These are phyloP conservation scores for Aspergillus sp. DNA, from an alignment of 2,329 filamentous ascomycete genomes.

Conservation along the genomic window DNA sequence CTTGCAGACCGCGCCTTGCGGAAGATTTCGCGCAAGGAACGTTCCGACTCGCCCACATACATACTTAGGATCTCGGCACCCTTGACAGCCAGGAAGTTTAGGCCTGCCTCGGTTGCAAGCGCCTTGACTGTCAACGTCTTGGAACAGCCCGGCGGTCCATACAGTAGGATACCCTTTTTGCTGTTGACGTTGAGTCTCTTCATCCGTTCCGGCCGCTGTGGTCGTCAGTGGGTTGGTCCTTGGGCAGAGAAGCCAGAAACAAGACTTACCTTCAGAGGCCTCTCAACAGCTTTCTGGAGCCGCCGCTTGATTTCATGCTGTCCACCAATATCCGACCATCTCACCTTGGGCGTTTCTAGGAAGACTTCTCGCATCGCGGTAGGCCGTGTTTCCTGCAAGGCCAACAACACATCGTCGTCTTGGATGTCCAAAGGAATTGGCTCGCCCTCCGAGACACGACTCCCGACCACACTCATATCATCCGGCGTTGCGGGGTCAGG, in stretches of 20 bases:
- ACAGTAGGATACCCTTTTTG: constrained; percentile 81
- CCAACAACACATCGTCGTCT: constrained; percentile 42
- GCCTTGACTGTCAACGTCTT: constrained; percentile 92
- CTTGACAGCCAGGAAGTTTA: constrained; percentile 94
- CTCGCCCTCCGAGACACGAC: constrained; percentile 12
- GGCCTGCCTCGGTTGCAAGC: constrained; percentile 81
- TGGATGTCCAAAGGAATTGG: constrained; percentile 28
- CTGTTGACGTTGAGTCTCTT: constrained; percentile 53
- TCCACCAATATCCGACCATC: constrained; percentile 85
- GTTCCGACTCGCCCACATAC: constrained; percentile 95
- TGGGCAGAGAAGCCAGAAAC: not conserved
- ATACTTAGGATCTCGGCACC: constrained; percentile 91
- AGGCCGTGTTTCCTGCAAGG: constrained; percentile 68
- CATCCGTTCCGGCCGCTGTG: constrained; percentile 51
- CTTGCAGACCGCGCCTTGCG: constrained; percentile 78
- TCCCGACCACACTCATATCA: not conserved
- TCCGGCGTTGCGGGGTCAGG: not conserved
- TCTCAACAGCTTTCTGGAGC: constrained; percentile 57
- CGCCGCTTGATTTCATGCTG: constrained; percentile 73
- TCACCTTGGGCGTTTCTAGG: constrained; percentile 79
- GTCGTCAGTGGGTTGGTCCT: not conserved
- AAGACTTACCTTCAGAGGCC: constrained; percentile 52
- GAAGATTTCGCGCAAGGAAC: constrained; percentile 80
- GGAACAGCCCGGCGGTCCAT: constrained; percentile 89
- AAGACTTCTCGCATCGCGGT: constrained; percentile 88